Evolutionary conservation across 768 basidiomycete genomes (phyloP).

Genomic region (Saitozyma podzolica): DNA sequence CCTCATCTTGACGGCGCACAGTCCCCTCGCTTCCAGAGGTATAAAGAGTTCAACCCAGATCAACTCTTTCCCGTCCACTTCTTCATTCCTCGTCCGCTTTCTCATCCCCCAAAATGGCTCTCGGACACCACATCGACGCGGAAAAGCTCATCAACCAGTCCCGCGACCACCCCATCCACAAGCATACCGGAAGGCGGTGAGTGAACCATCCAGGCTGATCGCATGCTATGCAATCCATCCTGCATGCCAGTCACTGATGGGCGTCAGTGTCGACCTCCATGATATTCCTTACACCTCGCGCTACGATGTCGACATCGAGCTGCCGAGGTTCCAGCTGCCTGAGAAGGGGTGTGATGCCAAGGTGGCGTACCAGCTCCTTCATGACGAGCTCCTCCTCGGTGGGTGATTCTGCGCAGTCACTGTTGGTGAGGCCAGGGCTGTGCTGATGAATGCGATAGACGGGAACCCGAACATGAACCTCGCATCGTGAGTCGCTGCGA

Average conservation of each 20-base stretch:
- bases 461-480: conserved; percentile 64
- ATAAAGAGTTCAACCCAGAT: no score
- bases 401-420: conserved; percentile 8
- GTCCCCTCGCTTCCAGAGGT: no score
- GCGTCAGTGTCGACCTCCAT: conserved; percentile 36
- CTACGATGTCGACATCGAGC: conserved; percentile 41
- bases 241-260: no score
- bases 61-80: neutral
- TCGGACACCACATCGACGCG: conserved; percentile 59
- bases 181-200: conserved; percentile 37
- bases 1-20: no score
- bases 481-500: conserved; percentile 55
- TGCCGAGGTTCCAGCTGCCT: conserved; percentile 48
- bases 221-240: neutral
- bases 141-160: conserved; percentile 63
- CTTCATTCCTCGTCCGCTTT: neutral
- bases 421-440: neutral
- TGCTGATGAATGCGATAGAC: conserved; percentile 43
- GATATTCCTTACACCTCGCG: conserved; percentile 41
- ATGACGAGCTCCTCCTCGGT: conserved; percentile 62
- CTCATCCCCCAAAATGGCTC: conserved; percentile 32
- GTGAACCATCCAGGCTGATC: neutral
- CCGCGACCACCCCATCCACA: conserved; percentile 45
- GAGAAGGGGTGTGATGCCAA: conserved; percentile 34
- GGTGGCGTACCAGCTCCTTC: conserved; percentile 52